Base-by-base conservation (phyloP, 169 alveolate species). In the Cryptosporidium canis region DNA sequence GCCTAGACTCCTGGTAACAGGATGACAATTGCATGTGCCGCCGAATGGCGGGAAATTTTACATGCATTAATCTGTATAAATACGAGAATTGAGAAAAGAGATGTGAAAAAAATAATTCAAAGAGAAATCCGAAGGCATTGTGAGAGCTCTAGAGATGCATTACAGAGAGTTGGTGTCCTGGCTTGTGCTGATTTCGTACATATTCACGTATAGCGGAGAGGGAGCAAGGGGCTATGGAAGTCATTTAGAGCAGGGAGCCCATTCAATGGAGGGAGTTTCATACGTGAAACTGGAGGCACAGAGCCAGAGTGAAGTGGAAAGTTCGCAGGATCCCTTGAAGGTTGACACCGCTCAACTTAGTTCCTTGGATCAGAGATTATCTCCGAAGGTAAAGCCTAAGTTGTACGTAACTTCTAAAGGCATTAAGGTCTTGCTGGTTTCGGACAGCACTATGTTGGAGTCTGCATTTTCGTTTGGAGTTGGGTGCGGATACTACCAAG, bases 401-500 rank as follows among this genome's bases (percentile, higher is more conserved):
- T n/a, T 24, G 2, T 43, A 58, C 41, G 37, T 63, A n/a, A 61
- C 87, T 16, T 35, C 35, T 24, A 77, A 77, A 33, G 87, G 87
- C n/a, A 56, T 77, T n/a, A 77, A 61, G 14, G 27, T 44, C 5
- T 31, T 77, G 21, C 39, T 77, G 51, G 66, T 77, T 27, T 56
- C 87, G 8, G 87, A 77, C 47, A 53, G n/a, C 1, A 61, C 67
- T 24, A 58, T 61, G 70, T 16, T 55, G 5, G 87, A 77, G 45
- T 55, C 87, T 8, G 87, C 87, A 11, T 77, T 77, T 77, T 55
- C 87, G 24, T 77, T 58, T 61, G 70, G 77, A 12, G 24, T 77
- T 56, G 87, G 87, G 2, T 77, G 87, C 21, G 87, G 87, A 29
- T 77, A 58, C 61, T 77, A 77, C 44, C 87, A 77, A 41, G 87